These are phyloP conservation scores for Articulospora tetracladia DNA, from an alignment of 495 filamentous ascomycete species.

Conservation along the genomic window DNA sequence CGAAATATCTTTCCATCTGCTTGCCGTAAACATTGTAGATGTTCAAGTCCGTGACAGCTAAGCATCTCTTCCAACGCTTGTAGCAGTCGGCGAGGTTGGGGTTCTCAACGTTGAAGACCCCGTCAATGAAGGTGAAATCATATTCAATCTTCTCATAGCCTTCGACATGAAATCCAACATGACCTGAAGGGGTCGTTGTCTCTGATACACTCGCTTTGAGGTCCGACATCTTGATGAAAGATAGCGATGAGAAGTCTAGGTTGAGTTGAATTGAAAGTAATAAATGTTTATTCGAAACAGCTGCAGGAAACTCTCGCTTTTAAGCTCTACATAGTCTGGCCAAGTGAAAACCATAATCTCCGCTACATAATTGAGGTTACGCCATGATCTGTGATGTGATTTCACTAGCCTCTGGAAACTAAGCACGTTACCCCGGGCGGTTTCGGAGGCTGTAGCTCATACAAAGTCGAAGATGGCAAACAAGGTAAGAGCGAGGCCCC, in stretches of 20 bases:
- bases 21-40: conserved; percentile 55
- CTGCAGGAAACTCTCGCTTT: neutral
- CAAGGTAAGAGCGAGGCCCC: neutral
- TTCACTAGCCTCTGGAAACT: neutral
- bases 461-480: neutral
- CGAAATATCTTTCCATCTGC: conserved; percentile 55
- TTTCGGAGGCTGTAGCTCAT: neutral
- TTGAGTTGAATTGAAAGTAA: neutral
- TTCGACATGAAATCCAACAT: conserved; percentile 53
- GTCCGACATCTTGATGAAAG: conserved; percentile 49
- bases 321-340: neutral
- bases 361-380: neutral
- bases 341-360: neutral
- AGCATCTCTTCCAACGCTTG: conserved; percentile 49
- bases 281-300: neutral
- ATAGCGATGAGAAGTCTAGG: neutral
- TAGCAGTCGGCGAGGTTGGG: conserved; percentile 53
- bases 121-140: conserved; percentile 62
- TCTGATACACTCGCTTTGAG: conserved; percentile 52
- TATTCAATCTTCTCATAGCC: conserved; percentile 66
- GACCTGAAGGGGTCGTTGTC: conserved; percentile 33
- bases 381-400: neutral
- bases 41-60: conserved; percentile 59
- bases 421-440: neutral
- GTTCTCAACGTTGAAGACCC: conserved; percentile 51